Percentiles rank a stretch among this genome's conserved stretches.
Evolutionary conservation across 2,329 filamentous ascomycete species (phyloP).

Genomic region (Paracamarosporium sp.): DNA sequence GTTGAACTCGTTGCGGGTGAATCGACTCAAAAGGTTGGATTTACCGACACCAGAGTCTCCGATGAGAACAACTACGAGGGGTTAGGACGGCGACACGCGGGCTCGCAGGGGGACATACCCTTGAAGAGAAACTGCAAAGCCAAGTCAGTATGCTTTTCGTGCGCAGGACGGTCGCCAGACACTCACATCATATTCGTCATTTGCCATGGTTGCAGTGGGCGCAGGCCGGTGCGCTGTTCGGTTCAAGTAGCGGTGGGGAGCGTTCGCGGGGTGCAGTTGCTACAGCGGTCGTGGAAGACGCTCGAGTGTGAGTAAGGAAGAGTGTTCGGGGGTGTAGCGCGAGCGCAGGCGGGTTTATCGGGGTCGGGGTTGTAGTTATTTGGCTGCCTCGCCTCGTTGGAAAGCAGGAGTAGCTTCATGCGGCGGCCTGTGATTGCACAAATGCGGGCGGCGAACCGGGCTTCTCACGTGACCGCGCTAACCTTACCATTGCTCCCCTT

Average conservation of each 20-base stretch:
- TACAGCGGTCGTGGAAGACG: neutral
- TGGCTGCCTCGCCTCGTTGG: conserved; percentile 27
- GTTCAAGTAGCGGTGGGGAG: conserved; percentile 17
- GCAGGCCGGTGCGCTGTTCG: conserved; percentile 18
- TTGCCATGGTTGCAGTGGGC: conserved; percentile 74
- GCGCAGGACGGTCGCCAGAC: conserved; percentile 22
- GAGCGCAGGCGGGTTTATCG: conserved; percentile 3
- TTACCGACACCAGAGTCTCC: conserved; percentile 99
- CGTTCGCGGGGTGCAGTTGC: conserved; percentile 7
- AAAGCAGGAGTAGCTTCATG: conserved; percentile 25
- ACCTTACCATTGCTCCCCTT: neutral
- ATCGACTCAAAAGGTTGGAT: conserved; percentile 98
- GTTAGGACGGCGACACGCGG: conserved; percentile 33
- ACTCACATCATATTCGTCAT: conserved; percentile 99
- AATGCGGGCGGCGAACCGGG: conserved; percentile 15
- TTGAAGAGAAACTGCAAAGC: conserved; percentile 91
- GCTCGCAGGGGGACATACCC: conserved; percentile 63
- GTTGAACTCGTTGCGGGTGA: conserved; percentile 99
- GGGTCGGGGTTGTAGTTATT: conserved; percentile 18
- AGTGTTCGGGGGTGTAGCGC: neutral
- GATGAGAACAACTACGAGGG: conserved; percentile 84
- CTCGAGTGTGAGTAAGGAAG: neutral
- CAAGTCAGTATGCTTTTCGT: conserved; percentile 25
- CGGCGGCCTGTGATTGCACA: conserved; percentile 9
- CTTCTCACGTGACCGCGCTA: conserved; percentile 11